A percentile compares a stretch with the other conserved stretches of the same genome.
These are phyloP conservation scores for Suillus sp. DNA, from an alignment of 768 basidiomycete genomes.

Conservation along the genomic window DNA sequence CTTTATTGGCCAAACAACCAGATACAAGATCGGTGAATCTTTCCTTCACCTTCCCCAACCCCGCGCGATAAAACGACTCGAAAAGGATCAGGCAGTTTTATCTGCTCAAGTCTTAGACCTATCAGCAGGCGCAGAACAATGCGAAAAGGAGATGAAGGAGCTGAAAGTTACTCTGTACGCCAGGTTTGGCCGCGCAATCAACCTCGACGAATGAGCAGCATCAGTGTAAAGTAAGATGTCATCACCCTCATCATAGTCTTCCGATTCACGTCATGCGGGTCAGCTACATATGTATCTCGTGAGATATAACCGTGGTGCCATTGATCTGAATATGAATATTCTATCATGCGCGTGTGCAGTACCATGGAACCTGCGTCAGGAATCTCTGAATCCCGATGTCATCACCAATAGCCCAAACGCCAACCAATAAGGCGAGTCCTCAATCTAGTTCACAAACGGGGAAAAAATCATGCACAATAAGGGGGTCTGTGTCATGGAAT, in stretches of 20 bases:
- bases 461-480: too few relatives aligned
- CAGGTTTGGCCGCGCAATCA: constrained; percentile 92
- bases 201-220: constrained; percentile 69
- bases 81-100: constrained; percentile 64
- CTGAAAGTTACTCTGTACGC: constrained; percentile 82
- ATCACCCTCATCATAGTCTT: not conserved
- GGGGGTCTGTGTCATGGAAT: too few relatives aligned
- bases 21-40: constrained; percentile 88
- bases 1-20: constrained; percentile 29
- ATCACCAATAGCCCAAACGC: not conserved
- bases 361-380: not conserved
- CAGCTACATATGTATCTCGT: not conserved
- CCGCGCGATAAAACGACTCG: constrained; percentile 70
- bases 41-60: constrained; percentile 78
- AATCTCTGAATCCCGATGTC: not conserved
- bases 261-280: not conserved
- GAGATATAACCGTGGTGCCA: not conserved
- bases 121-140: constrained; percentile 56
- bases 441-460: too few relatives aligned
- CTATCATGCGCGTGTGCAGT: not conserved
- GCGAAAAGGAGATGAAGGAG: constrained; percentile 75
- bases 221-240: not conserved
- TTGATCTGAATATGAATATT: not conserved
- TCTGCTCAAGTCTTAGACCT: constrained; percentile 56
- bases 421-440: not conserved